Base-by-base conservation (phyloP, 1,284 basidiomycete genomes). In the Boletus mariae region DNA sequence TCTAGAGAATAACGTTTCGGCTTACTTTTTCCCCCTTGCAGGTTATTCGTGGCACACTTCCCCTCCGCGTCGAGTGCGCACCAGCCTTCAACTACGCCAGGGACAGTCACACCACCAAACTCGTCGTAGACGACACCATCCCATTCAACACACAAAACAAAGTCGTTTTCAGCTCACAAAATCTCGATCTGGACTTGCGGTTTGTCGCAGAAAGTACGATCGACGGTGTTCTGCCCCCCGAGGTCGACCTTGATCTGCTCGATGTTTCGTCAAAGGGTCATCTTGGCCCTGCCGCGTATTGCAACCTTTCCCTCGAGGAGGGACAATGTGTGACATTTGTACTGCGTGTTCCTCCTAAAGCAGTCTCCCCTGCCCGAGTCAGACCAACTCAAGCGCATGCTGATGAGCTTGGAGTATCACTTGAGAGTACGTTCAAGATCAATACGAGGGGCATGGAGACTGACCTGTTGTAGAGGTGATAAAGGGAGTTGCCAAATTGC, bases 61-160 rank as follows among this genome's bases (percentile, higher is more conserved):
- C 88, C 0, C 76, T 94, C 53, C 78, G 82, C 51, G 79, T 95
- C 69, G 89, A 95, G 72, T 94, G 91, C 63, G 92, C 92, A 0
- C 94, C 94, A 0, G 94, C 93, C 0, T 97, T 97, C 80, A 88
- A 96, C 71, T 97, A 97, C 63, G 92, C 92, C 2, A 80, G 86
- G 12, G 80, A 85, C 52, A 54, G 76, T 3, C 94, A 97, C 70
- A 80, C 76, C 3, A 85, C 87, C 0, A 70, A 77, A 31, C 69
- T 89, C 56, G 59, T 81, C 35, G 62, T 71, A 10, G 83, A 91
- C 61, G 74, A 79, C 41, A 68, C 57, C 20, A 51, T 57, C 46
- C 51, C 54, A 34, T 61, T 57, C 5, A 58, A 52, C 32, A 40
- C 49, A 3, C 80, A 84, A 59, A 66, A 76, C 44, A 94, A 90